These are phyloP conservation scores for Neurospora sp. DNA, from an alignment of 2,329 filamentous ascomycete genomes.

Conservation along the genomic window DNA sequence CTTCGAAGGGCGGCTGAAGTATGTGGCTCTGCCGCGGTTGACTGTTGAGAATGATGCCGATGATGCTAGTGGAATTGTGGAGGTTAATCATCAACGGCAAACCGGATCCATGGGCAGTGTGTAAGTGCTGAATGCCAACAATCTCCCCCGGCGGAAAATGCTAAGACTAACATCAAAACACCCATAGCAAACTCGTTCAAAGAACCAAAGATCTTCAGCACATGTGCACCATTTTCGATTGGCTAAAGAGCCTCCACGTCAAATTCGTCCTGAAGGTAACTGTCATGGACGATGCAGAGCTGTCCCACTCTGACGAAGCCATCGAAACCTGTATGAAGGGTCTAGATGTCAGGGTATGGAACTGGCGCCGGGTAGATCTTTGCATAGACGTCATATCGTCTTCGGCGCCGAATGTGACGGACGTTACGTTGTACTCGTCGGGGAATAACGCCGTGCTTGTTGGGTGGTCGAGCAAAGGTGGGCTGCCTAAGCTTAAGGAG, in stretches of 20 bases:
- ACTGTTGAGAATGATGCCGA: too few species aligned
- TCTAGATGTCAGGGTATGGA: conserved; percentile 11
- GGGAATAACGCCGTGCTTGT: conserved; percentile 24
- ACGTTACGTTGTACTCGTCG: conserved; percentile 22
- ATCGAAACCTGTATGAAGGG: conserved; percentile 11
- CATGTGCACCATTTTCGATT: neutral
- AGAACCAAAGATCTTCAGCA: neutral
- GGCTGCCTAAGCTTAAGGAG: conserved; percentile 13
- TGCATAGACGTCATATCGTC: conserved; percentile 12
- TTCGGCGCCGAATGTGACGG: conserved; percentile 10
- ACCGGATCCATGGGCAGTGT: too few species aligned
- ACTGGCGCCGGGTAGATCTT: conserved; percentile 13
- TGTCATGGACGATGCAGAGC: conserved; percentile 12
- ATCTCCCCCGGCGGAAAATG: too few species aligned
- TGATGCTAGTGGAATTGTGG: too few species aligned
- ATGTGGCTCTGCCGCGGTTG: too few species aligned
- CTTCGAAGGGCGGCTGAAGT: too few species aligned
- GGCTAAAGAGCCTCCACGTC: neutral
- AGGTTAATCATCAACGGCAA: too few species aligned
- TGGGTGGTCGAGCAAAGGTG: conserved; percentile 21
- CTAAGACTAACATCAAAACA: too few species aligned
- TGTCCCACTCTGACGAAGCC: conserved; percentile 11
- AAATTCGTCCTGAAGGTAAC: conserved; percentile 6
- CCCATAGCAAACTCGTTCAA: neutral
- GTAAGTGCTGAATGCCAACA: too few species aligned